Conservation (phyloP, 139 green algal genomes). For the Volvox reticuliferus region DNA sequence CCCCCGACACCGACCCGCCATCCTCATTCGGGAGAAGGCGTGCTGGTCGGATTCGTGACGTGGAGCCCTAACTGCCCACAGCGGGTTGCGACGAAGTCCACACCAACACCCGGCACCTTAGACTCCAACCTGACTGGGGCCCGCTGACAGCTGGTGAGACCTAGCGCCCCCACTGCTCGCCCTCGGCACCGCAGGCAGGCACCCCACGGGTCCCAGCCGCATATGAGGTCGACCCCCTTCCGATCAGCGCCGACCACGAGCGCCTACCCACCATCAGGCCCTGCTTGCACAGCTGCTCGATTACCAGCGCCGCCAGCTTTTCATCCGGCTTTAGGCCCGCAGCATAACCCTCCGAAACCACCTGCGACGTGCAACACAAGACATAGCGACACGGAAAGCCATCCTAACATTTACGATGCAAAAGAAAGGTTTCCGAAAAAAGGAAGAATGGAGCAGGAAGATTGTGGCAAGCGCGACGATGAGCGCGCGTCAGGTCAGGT, state of each 20-base stretch:
- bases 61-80: too few species aligned
- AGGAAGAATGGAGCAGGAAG: too few species aligned
- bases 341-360: conserved; percentile 41
- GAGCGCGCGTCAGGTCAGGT: too few species aligned
- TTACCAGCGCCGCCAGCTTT: conserved; percentile 40
- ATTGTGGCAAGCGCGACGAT: too few species aligned
- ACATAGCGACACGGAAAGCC: background rate
- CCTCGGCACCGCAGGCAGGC: background rate
- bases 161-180: background rate
- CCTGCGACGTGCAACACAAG: background rate
- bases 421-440: too few species aligned
- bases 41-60: too few species aligned
- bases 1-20: too few species aligned
- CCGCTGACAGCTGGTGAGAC: background rate
- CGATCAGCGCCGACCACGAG: background rate
- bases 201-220: background rate
- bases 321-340: background rate
- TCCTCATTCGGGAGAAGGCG: too few species aligned
- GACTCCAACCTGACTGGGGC: too few species aligned
- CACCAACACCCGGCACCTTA: too few species aligned
- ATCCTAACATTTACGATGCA: background rate
- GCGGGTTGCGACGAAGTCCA: too few species aligned
- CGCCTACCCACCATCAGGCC: conserved; percentile 21
- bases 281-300: conserved; percentile 46
- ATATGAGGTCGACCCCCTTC: background rate